phyloP scores from a whole-genome alignment of 2,329 filamentous ascomycete genomes.

The Sporothrix globosa region DNA sequence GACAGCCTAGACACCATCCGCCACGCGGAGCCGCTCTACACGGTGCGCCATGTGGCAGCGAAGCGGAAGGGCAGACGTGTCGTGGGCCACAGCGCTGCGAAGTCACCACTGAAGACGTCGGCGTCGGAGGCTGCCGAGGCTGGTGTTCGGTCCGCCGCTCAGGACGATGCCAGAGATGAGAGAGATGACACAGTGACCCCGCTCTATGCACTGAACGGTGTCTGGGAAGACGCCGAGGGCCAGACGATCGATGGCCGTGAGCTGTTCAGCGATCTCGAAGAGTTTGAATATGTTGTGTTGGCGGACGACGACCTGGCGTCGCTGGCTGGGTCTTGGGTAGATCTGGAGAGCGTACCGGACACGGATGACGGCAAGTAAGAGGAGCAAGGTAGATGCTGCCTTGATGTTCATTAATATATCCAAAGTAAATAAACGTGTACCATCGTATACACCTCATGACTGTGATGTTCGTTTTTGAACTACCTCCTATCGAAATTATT shows the following conservation, averaged over 20 bases:
- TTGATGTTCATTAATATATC: too few species aligned
- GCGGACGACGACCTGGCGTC: slow-evolving; percentile 31
- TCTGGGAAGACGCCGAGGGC: slow-evolving; percentile 22
- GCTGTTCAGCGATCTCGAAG: slow-evolving; percentile 5
- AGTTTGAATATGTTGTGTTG: slow-evolving; percentile 29
- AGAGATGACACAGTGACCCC: not conserved
- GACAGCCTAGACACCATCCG: slow-evolving; percentile 28
- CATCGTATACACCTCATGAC: too few species aligned
- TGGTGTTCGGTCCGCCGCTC: too few species aligned
- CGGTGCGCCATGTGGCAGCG: slow-evolving; percentile 27
- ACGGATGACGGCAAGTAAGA: slow-evolving; percentile 23
- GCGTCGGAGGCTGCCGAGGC: too few species aligned
- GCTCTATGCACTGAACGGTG: not conserved
- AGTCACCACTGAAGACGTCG: slow-evolving; percentile 13
- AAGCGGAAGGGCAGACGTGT: slow-evolving; percentile 8
- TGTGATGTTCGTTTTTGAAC: too few species aligned
- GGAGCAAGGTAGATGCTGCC: not conserved
- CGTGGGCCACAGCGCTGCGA: slow-evolving; percentile 25
- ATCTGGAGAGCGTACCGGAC: slow-evolving; percentile 29
- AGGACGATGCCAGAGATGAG: not conserved
- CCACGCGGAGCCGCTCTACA: slow-evolving; percentile 25
- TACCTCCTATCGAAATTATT: not conserved
- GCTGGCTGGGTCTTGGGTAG: slow-evolving; percentile 31
- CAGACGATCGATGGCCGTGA: slow-evolving; percentile 2
- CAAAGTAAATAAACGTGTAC: too few species aligned